These are phyloP conservation scores for Jaltomata sinuosa DNA, from an alignment of 257 asterid species.

Conservation along the genomic window DNA sequence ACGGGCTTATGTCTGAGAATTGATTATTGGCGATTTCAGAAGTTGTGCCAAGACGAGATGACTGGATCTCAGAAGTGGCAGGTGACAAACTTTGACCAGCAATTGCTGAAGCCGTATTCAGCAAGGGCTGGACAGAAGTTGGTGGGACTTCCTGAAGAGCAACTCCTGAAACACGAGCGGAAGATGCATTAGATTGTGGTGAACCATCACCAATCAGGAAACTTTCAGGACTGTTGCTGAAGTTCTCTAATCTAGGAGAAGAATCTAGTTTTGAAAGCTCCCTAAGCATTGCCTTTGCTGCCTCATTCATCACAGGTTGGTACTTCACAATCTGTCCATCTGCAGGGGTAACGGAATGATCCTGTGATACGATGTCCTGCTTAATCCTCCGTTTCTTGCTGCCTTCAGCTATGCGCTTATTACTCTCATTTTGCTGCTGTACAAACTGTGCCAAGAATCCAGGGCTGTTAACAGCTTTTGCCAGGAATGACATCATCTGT, in stretches of 20 bases:
- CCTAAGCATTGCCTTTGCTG: slow-evolving; percentile 70
- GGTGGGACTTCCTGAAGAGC: slow-evolving; percentile 73
- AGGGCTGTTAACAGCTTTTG: slow-evolving; percentile 95
- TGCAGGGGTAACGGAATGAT: slow-evolving; percentile 25
- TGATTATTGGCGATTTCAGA: slow-evolving; percentile 18
- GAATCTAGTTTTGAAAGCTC: slow-evolving; percentile 66
- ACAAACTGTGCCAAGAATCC: slow-evolving; percentile 82
- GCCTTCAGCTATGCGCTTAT: slow-evolving; percentile 49
- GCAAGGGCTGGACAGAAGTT: slow-evolving; percentile 24
- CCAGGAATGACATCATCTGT: slow-evolving; percentile 94
- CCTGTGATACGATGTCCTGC: slow-evolving; percentile 42
- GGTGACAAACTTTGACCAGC: slow-evolving; percentile 14
- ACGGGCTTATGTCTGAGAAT: slow-evolving; percentile 13
- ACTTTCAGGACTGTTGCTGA: slow-evolving; percentile 32
- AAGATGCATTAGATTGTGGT: slow-evolving; percentile 17
- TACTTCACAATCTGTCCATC: slow-evolving; percentile 83
- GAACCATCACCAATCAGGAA: slow-evolving; percentile 38
- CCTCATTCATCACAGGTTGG: slow-evolving; percentile 76
- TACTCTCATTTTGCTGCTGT: slow-evolving; percentile 73
- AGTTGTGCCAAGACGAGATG: slow-evolving; percentile 20
- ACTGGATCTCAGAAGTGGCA: slow-evolving; percentile 29
- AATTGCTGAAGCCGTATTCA: slow-evolving; percentile 19
- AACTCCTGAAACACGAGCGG: slow-evolving; percentile 39
- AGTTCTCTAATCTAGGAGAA: slow-evolving; percentile 50
- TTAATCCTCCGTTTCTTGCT: slow-evolving; percentile 82